Evolutionary conservation across 306 rosid genomes (phyloP).

Genomic region (Leucaena leucocephala): DNA sequence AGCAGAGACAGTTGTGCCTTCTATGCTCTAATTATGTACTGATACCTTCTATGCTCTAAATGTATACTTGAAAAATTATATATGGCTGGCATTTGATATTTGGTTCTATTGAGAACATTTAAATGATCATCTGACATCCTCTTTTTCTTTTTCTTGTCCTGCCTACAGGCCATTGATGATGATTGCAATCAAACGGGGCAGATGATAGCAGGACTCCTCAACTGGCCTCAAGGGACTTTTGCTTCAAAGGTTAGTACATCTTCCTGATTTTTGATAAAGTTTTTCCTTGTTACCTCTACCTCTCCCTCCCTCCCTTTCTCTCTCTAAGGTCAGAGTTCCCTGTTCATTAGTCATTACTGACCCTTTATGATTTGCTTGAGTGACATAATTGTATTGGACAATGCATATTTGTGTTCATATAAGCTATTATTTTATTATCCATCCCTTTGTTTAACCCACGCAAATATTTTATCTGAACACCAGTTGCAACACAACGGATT

Average conservation of each 20-base stretch:
- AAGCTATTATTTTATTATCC: not conserved
- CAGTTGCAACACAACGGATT: not conserved
- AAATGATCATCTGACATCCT: not conserved
- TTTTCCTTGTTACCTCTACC: not conserved
- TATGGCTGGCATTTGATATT: not conserved
- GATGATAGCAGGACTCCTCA: constrained; percentile 91
- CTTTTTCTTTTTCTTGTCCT: not conserved
- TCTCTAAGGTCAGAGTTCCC: not conserved
- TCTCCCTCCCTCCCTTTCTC: not conserved
- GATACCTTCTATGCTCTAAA: not conserved
- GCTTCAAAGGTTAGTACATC: constrained; percentile 80
- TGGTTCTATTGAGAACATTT: not conserved
- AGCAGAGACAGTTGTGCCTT: too few relatives aligned
- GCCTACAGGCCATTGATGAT: constrained; percentile 84
- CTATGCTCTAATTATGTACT: not conserved
- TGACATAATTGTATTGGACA: not conserved
- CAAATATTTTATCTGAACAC: not conserved
- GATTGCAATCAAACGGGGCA: constrained; percentile 99
- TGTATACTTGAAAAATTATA: not conserved
- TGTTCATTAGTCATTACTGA: not conserved
- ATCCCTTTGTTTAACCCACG: not conserved
- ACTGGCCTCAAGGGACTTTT: constrained; percentile 98
- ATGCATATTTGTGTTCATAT: not conserved
- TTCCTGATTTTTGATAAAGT: not conserved
- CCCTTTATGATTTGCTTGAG: not conserved